Percentiles rank a stretch among this genome's conserved stretches.
phyloP scores from a whole-genome alignment of 2,329 filamentous ascomycete genomes.

The Trichoderma sp. region DNA sequence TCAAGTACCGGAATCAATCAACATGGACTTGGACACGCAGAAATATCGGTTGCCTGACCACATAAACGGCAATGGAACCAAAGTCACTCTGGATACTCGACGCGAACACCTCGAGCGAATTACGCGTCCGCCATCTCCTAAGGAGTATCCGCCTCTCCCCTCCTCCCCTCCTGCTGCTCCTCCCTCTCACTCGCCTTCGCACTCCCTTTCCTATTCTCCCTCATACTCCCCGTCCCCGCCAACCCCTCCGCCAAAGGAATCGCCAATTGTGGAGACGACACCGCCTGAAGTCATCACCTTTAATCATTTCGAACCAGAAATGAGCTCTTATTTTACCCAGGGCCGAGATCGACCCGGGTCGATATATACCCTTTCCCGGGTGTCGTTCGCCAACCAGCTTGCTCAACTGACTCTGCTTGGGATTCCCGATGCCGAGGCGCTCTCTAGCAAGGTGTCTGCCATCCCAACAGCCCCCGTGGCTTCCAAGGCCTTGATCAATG shows the following conservation, averaged over 20 bases:
- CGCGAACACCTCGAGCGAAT: constrained; percentile 56
- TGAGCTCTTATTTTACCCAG: constrained; percentile 63
- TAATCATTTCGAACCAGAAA: constrained; percentile 48
- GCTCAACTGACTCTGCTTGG: constrained; percentile 88
- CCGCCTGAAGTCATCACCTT: constrained; percentile 29
- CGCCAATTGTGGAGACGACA: constrained; percentile 26
- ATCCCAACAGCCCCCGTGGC: constrained; percentile 85
- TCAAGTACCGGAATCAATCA: constrained; percentile 41
- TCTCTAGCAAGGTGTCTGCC: constrained; percentile 78
- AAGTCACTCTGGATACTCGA: constrained; percentile 56
- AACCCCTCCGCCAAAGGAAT: constrained; percentile 41
- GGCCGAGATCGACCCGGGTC: constrained; percentile 71
- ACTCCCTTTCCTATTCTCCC: neutral
- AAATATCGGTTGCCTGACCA: constrained; percentile 73
- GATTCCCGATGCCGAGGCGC: constrained; percentile 77
- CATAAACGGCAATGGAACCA: constrained; percentile 64
- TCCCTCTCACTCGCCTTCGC: neutral
- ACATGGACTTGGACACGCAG: constrained; percentile 61
- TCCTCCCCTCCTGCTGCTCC: constrained; percentile 22
- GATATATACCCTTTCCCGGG: constrained; percentile 88
- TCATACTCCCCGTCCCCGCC: constrained; percentile 29
- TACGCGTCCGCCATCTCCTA: constrained; percentile 37
- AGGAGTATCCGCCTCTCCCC: constrained; percentile 5
- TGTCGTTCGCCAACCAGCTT: constrained; percentile 89
- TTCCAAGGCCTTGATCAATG: constrained; percentile 75